These are phyloP conservation scores for Telopea speciosissima DNA, from an alignment of 177 flowering plant genomes.

Conservation along the genomic window DNA sequence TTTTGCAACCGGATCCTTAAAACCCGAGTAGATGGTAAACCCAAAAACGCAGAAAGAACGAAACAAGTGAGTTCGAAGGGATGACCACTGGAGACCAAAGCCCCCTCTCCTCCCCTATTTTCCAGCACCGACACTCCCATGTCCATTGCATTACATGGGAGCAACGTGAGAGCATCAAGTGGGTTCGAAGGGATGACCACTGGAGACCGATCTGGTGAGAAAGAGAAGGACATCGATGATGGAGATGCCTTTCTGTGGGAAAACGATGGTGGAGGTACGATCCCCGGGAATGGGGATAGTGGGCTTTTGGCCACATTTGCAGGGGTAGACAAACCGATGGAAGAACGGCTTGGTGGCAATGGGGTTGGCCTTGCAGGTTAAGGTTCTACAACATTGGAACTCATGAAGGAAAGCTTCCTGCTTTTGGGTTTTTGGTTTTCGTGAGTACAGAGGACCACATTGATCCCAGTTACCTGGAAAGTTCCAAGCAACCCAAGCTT, in stretches of 20 bases:
- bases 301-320: conserved; percentile 35
- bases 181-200: conserved; percentile 20
- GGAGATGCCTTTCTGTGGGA: conserved; percentile 10
- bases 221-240: conserved; percentile 20
- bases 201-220: conserved; percentile 11
- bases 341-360: conserved; percentile 37
- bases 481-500: conserved; percentile 32
- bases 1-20: too few relatives aligned
- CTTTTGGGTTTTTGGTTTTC: conserved; percentile 21
- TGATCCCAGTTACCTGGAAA: conserved; percentile 18
- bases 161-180: conserved; percentile 28
- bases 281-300: background rate
- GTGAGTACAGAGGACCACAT: conserved; percentile 16
- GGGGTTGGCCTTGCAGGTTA: conserved; percentile 64
- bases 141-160: conserved; percentile 41
- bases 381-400: conserved; percentile 29
- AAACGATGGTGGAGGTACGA: conserved; percentile 8
- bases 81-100: too few relatives aligned
- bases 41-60: too few relatives aligned
- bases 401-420: conserved; percentile 47
- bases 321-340: conserved; percentile 42
- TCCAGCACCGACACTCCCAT: conserved; percentile 24
- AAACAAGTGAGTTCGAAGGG: too few relatives aligned
- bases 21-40: too few relatives aligned
- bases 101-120: conserved; percentile 21